Evolutionary conservation across 306 rosid genomes (phyloP).

Genomic region (Trifolium dubium): DNA sequence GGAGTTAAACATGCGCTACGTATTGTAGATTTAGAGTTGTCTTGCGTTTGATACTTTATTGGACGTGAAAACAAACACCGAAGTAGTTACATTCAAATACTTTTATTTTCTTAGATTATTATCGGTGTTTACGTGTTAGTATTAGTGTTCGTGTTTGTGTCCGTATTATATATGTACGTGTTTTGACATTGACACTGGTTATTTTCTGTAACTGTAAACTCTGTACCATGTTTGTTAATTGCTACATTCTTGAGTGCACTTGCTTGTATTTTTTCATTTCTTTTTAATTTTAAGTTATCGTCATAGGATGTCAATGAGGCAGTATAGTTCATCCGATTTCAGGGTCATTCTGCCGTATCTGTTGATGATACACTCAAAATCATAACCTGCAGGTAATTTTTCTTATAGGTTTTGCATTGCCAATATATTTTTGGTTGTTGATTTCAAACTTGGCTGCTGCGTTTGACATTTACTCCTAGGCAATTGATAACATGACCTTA

Average conservation of each 20-base stretch:
- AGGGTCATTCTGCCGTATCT: slow-evolving; percentile 70
- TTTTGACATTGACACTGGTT: neutral
- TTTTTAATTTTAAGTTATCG: slow-evolving; percentile 30
- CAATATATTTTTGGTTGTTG: slow-evolving; percentile 24
- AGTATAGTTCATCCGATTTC: slow-evolving; percentile 54
- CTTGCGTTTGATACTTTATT: too few species aligned
- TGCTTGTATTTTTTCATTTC: slow-evolving; percentile 27
- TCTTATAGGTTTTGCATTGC: neutral
- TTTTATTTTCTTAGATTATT: too few species aligned
- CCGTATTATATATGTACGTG: neutral
- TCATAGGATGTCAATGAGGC: slow-evolving; percentile 43
- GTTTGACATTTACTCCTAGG: neutral
- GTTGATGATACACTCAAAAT: slow-evolving; percentile 68
- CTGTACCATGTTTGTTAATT: neutral
- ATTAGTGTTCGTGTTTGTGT: too few species aligned
- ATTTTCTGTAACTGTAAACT: neutral
- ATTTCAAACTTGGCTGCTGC: slow-evolving; percentile 28
- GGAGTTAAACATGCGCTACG: too few species aligned
- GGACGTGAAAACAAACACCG: too few species aligned
- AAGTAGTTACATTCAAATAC: neutral
- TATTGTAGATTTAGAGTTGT: too few species aligned
- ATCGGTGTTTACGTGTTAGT: too few species aligned
- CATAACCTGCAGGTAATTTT: slow-evolving; percentile 67
- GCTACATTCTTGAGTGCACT: slow-evolving; percentile 2
- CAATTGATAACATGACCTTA: slow-evolving; percentile 36